Evolutionary conservation across 257 asterid genomes (phyloP).

Genomic region (Penstemon eatonii): DNA sequence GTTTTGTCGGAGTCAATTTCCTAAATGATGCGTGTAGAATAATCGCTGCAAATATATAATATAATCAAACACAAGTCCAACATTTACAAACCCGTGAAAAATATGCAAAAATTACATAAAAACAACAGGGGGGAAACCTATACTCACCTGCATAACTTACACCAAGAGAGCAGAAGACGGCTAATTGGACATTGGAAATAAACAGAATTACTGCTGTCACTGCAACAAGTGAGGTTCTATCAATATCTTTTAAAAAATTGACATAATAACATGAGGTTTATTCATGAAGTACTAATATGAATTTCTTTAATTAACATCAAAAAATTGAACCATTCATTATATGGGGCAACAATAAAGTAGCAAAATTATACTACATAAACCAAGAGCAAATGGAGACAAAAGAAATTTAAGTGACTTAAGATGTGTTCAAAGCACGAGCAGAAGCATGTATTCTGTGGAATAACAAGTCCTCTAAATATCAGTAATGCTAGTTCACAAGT

Average conservation of each 20-base stretch:
- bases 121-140: background rate
- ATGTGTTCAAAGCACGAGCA: background rate
- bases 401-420: background rate
- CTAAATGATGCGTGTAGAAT: slow-evolving; percentile 83
- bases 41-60: slow-evolving; percentile 54
- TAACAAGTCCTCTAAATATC: background rate
- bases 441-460: background rate
- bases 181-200: slow-evolving; percentile 66
- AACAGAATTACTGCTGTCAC: slow-evolving; percentile 65
- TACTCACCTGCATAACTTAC: slow-evolving; percentile 77
- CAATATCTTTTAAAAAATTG: slow-evolving; percentile 21
- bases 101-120: background rate
- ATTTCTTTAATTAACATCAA: background rate
- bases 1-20: slow-evolving; percentile 72
- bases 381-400: background rate
- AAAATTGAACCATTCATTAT: background rate
- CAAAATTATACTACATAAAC: background rate
- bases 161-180: slow-evolving; percentile 57
- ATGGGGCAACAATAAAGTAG: background rate
- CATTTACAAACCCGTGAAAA: background rate
- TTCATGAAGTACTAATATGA: background rate
- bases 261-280: background rate
- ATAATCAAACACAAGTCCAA: slow-evolving; percentile 6
- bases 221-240: slow-evolving; percentile 43
- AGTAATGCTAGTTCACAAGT: background rate